These are phyloP conservation scores for Pontederia paniculata DNA, from an alignment of 176 grass and related monocot species.

Conservation along the genomic window DNA sequence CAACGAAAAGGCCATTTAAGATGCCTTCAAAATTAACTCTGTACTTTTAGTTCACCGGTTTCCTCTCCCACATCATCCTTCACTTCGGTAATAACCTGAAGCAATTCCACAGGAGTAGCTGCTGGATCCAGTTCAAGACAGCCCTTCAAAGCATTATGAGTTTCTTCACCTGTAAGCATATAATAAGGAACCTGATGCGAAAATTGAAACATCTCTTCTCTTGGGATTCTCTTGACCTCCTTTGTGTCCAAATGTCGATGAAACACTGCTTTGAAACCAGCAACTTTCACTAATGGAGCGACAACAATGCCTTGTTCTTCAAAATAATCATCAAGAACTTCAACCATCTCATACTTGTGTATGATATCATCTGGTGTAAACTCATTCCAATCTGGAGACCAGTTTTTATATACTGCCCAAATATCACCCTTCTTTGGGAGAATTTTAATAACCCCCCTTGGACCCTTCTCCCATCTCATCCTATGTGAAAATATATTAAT, in stretches of 20 bases:
- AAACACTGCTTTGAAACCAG: constrained; percentile 92
- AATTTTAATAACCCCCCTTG: constrained; percentile 72
- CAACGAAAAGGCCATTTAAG: not conserved
- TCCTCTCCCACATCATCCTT: constrained; percentile 29
- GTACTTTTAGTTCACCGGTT: constrained; percentile 22
- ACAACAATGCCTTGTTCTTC: constrained; percentile 59
- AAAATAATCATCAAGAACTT: constrained; percentile 66
- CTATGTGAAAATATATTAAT: constrained; percentile 89
- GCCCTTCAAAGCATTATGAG: constrained; percentile 53
- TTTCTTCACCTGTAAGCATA: constrained; percentile 64
- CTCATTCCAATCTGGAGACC: constrained; percentile 69
- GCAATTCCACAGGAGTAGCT: constrained; percentile 77
- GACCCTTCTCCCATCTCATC: constrained; percentile 86
- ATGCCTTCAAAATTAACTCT: constrained; percentile 9
- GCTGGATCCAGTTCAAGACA: constrained; percentile 87
- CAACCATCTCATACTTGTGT: constrained; percentile 85
- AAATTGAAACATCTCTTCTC: constrained; percentile 79
- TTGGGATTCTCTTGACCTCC: constrained; percentile 58
- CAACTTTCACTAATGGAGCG: constrained; percentile 74
- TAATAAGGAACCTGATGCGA: constrained; percentile 84
- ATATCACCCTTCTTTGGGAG: constrained; percentile 85
- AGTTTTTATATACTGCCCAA: constrained; percentile 75
- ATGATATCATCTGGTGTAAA: constrained; percentile 66
- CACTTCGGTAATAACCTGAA: constrained; percentile 72
- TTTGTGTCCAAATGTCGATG: constrained; percentile 48